Evolutionary conservation across 2,329 filamentous ascomycete species (phyloP).

Genomic region (Penicillium sp.): DNA sequence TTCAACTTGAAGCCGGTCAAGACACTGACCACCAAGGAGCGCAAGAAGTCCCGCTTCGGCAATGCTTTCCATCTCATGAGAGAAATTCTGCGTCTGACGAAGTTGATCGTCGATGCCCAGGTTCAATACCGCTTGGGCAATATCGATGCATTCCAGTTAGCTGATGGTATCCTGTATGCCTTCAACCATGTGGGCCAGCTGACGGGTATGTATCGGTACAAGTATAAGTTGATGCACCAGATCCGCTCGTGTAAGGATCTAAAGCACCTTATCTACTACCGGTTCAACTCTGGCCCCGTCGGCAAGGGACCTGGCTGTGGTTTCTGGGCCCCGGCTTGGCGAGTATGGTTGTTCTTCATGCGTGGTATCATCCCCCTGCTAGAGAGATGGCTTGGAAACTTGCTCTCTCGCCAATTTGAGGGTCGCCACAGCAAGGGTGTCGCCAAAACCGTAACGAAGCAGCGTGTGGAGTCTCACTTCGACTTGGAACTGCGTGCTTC

Average conservation of each 20-base stretch:
- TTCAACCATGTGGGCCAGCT: conserved; percentile 99
- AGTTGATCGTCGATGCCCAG: conserved; percentile 96
- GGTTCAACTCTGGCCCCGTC: conserved; percentile 94
- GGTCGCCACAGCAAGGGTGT: conserved; percentile 98
- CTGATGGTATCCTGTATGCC: conserved; percentile 97
- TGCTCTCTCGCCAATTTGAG: conserved; percentile 95
- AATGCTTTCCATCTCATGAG: conserved; percentile 99
- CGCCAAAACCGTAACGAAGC: conserved; percentile 98
- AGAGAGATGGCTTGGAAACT: conserved; percentile 94
- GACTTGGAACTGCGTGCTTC: conserved; percentile 95
- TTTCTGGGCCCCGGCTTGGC: conserved; percentile 98
- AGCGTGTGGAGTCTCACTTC: conserved; percentile 97
- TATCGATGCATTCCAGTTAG: conserved; percentile 97
- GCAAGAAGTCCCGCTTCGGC: conserved; percentile 98
- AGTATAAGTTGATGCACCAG: conserved; percentile 99
- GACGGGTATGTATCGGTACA: conserved; percentile 99
- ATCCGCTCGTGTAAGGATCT: conserved; percentile 98
- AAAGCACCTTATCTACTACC: conserved; percentile 98
- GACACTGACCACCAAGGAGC: conserved; percentile 95
- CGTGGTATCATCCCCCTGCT: conserved; percentile 94
- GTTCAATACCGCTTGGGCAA: conserved; percentile 97
- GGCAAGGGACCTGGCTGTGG: conserved; percentile 97
- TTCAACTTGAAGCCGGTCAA: conserved; percentile 99
- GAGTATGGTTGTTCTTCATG: conserved; percentile 99
- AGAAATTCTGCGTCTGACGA: conserved; percentile 91